Evolutionary conservation across 768 basidiomycete species (phyloP).

Genomic region (Candolleomyces efflorescens): DNA sequence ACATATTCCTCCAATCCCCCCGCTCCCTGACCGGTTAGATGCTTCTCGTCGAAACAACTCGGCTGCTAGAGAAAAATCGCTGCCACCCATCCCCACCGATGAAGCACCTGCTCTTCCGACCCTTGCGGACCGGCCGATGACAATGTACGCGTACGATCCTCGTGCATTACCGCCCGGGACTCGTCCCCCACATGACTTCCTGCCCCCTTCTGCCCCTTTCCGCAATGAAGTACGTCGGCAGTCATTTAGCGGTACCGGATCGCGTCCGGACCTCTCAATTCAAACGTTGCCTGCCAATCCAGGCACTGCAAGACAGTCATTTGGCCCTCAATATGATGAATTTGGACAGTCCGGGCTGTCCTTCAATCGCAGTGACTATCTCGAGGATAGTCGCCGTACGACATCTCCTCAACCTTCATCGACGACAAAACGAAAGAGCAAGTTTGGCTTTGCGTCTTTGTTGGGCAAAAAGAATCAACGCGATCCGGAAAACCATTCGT

Average conservation of each 20-base stretch:
- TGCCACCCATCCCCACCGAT: conserved; percentile 75
- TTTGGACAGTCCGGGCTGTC: conserved; percentile 61
- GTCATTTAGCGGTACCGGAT: conserved; percentile 67
- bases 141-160: conserved; percentile 59
- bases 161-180: conserved; percentile 43
- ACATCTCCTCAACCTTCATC: conserved; percentile 28
- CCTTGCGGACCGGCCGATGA: conserved; percentile 55
- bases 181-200: conserved; percentile 44
- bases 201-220: conserved; percentile 64
- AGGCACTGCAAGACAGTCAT: conserved; percentile 25
- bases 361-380: conserved; percentile 43
- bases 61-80: conserved; percentile 61
- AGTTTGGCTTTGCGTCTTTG: conserved; percentile 63
- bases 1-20: conserved; percentile 24
- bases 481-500: conserved; percentile 26
- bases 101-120: conserved; percentile 35
- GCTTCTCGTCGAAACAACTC: conserved; percentile 11
- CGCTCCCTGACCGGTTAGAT: conserved; percentile 16
- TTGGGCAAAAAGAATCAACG: conserved; percentile 51
- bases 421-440: conserved; percentile 62
- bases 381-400: conserved; percentile 24
- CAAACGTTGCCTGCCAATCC: conserved; percentile 51
- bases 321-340: conserved; percentile 56
- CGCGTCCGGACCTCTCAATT: conserved; percentile 46
- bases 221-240: conserved; percentile 62